A percentile compares a stretch with the other conserved stretches of the same genome.
phyloP scores from a whole-genome alignment of 1,284 basidiomycete genomes.

The Apiotrichum sp. region DNA sequence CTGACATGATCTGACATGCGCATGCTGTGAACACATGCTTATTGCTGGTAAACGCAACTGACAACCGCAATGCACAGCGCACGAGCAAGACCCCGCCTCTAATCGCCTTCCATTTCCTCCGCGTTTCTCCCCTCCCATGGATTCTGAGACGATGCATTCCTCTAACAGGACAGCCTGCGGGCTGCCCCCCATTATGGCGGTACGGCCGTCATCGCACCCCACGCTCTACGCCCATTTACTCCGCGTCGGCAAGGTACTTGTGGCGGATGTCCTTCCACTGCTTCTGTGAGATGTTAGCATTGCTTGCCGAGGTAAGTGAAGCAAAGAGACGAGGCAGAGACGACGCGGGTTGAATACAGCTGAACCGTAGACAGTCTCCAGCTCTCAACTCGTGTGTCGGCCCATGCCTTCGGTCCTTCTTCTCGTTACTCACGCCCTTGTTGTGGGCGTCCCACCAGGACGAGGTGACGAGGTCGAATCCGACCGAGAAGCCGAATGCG shows the following conservation, averaged over 20 bases:
- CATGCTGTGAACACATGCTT: too few relatives aligned
- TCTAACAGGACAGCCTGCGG: conserved; percentile 5
- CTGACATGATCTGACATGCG: too few relatives aligned
- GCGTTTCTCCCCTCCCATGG: too few relatives aligned
- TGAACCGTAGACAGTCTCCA: background rate
- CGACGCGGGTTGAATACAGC: too few relatives aligned
- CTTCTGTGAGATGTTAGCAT: conserved; percentile 56
- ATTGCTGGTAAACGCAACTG: too few relatives aligned
- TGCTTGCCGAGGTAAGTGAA: background rate
- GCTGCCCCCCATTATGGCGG: background rate
- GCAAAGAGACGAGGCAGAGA: too few relatives aligned
- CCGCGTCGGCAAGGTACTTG: conserved; percentile 56
- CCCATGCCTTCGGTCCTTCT: background rate
- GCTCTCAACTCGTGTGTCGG: background rate
- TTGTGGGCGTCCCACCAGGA: conserved; percentile 88
- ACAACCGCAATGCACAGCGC: too few relatives aligned
- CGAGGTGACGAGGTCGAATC: conserved; percentile 75
- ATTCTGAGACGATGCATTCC: conserved; percentile 12
- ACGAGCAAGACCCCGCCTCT: too few relatives aligned
- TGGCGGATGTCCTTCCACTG: conserved; percentile 91
- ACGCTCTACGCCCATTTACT: conserved; percentile 14
- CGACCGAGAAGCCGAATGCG: conserved; percentile 86
- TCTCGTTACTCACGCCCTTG: conserved; percentile 65
- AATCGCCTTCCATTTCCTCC: too few relatives aligned
- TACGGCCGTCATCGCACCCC: conserved; percentile 3